These are phyloP conservation scores for Naganishia friedmannii DNA, from an alignment of 768 basidiomycete genomes.

Conservation along the genomic window DNA sequence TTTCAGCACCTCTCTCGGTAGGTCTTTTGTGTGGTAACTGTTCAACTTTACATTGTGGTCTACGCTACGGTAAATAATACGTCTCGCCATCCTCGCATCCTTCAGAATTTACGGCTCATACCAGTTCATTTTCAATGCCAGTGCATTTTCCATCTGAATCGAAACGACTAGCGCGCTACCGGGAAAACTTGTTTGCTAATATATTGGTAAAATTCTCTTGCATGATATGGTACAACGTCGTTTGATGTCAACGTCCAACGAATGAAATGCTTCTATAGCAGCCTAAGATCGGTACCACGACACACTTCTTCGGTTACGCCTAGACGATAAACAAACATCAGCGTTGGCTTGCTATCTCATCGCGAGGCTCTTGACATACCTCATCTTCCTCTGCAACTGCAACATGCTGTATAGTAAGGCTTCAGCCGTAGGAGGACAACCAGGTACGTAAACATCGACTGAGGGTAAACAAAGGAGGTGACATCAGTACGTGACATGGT, in stretches of 20 bases:
- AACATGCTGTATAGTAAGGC: constrained; percentile 95
- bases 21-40: too few species aligned
- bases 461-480: background rate
- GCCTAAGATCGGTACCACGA: constrained; percentile 23
- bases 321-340: background rate
- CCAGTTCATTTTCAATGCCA: background rate
- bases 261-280: background rate
- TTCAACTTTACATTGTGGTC: too few species aligned
- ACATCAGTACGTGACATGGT: constrained; percentile 65
- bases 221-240: background rate
- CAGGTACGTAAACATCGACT: constrained; percentile 23
- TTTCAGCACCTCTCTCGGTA: too few species aligned
- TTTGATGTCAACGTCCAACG: background rate
- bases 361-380: constrained; percentile 43
- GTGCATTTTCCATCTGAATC: background rate
- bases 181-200: background rate
- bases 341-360: background rate
- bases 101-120: too few species aligned
- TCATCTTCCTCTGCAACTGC: constrained; percentile 94
- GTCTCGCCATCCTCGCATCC: too few species aligned
- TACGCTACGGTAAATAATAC: too few species aligned
- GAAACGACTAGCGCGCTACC: background rate
- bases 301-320: constrained; percentile 23
- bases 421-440: constrained; percentile 64
- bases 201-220: background rate